Base-by-base conservation (phyloP, 331 rosid genomes). In the Cydonia oblonga region DNA sequence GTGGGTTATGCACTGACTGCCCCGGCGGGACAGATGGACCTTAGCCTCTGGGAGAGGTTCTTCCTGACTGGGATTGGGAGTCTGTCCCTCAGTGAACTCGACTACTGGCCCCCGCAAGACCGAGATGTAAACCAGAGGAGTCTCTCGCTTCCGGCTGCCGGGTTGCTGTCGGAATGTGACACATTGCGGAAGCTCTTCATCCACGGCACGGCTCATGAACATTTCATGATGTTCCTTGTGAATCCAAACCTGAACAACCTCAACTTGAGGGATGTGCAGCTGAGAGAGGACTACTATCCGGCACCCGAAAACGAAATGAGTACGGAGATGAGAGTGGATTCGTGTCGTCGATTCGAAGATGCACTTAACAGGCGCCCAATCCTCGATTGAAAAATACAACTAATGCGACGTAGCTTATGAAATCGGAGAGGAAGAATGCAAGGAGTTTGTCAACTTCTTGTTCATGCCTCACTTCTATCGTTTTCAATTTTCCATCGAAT, bases 81-180 rank as follows among this genome's bases (percentile, higher is more conserved):
- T 49, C 57, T 93, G 79, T 81, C 81, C 49, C 88, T 93, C 4
- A 42, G 73, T n/a, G 96, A 87, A 63, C 96, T 91, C 33, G 88
- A 89, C 80, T 93, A 93, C 75, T 93, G 97, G 97, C 96, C 98
- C 11, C 97, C 96, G 12, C 96, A 90, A 65, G 98, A 91, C 74
- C 79, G 77, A 76, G 96, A 86, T 44, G 87, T 93, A 51, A 91
- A 91, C 83, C 96, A 87, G 78, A 82, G 96, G 82, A 86, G 97
- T 62, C 61, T 93, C 5, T 87, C 89, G 14, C 95, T 82, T 24
- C 90, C 98, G 12, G 96, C 91, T 5, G 95, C 91, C 2, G 98
- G 98, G 46, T 70, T 93, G 73, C 74, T 93, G 4, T 84, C 80
- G n/a, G 96, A 86, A 72, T 89, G 97, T 30, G 26, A 25, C 8